A percentile compares a stretch with the other conserved stretches of the same genome.
These are phyloP conservation scores for Scheffersomyces illinoinensis DNA, from an alignment of 1,139 yeast species.

Conservation along the genomic window DNA sequence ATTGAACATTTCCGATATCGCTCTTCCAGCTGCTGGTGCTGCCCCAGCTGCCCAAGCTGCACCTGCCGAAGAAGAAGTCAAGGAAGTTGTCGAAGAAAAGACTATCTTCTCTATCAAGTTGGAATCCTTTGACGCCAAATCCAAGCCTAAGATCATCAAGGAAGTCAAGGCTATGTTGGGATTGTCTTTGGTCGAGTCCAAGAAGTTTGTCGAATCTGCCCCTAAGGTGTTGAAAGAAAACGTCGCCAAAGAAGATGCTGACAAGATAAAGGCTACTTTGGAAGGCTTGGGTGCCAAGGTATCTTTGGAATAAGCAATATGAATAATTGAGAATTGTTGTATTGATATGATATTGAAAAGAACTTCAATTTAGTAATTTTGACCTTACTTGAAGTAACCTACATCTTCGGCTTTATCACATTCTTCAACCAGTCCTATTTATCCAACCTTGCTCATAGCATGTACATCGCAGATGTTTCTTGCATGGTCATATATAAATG, in stretches of 20 bases:
- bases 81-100: slow-evolving; percentile 86
- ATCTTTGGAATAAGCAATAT: slow-evolving; percentile 63
- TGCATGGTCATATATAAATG: neutral
- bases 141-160: slow-evolving; percentile 96
- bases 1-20: slow-evolving; percentile 89
- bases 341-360: neutral
- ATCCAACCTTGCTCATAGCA: neutral
- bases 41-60: slow-evolving; percentile 71
- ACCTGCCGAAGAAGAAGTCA: slow-evolving; percentile 72
- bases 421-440: neutral
- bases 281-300: slow-evolving; percentile 97
- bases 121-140: slow-evolving; percentile 90
- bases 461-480: neutral
- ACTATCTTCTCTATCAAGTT: slow-evolving; percentile 89
- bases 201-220: slow-evolving; percentile 96
- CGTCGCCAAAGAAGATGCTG: slow-evolving; percentile 87
- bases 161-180: slow-evolving; percentile 93
- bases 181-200: slow-evolving; percentile 90
- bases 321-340: neutral
- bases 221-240: slow-evolving; percentile 90
- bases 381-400: neutral
- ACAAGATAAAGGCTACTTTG: slow-evolving; percentile 86
- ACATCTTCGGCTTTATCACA: neutral
- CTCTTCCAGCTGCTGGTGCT: slow-evolving; percentile 74
- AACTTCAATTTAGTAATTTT: too few species aligned